Conservation (phyloP, 1,284 basidiomycete genomes). For the Trichosporon coremiiforme region DNA sequence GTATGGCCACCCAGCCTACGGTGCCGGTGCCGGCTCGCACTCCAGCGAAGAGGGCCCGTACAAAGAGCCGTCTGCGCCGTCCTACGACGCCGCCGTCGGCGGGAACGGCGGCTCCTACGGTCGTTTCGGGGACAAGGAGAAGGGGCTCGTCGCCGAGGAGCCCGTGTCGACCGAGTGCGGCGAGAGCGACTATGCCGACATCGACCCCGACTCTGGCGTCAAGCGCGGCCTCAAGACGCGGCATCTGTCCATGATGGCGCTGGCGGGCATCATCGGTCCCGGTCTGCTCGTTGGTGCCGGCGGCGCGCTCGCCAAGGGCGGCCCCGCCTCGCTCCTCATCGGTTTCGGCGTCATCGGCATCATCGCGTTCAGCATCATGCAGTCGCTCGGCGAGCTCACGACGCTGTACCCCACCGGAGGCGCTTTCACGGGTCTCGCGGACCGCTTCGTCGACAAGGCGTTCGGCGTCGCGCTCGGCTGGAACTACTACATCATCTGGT, state of each 20-base stretch:
- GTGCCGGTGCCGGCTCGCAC: background rate
- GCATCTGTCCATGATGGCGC: conserved; percentile 44
- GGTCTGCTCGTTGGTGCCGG: conserved; percentile 37
- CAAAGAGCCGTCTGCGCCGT: background rate
- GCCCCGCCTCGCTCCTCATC: conserved; percentile 35
- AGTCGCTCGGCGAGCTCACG: conserved; percentile 37
- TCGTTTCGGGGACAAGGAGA: background rate
- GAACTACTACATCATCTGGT: conserved; percentile 40
- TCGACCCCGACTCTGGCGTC: conserved; percentile 30
- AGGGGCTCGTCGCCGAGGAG: conserved; percentile 1
- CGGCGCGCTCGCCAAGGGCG: conserved; percentile 32
- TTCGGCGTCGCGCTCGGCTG: conserved; percentile 34
- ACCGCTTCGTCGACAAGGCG: conserved; percentile 37
- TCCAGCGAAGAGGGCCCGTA: background rate
- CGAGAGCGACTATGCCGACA: conserved; percentile 20
- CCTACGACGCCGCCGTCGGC: background rate
- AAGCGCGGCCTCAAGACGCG: conserved; percentile 39
- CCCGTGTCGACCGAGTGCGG: conserved; percentile 6
- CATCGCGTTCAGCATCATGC: conserved; percentile 36
- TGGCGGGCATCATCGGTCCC: conserved; percentile 38
- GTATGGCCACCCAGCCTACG: no score
- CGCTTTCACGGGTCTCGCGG: conserved; percentile 34
- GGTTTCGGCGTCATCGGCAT: conserved; percentile 37
- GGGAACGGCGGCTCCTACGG: background rate
- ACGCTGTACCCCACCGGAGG: conserved; percentile 36